A percentile compares a stretch with the other conserved stretches of the same genome.
Conservation (phyloP, 2,329 filamentous ascomycete genomes). For the Fusarium sterilihyphosum region DNA sequence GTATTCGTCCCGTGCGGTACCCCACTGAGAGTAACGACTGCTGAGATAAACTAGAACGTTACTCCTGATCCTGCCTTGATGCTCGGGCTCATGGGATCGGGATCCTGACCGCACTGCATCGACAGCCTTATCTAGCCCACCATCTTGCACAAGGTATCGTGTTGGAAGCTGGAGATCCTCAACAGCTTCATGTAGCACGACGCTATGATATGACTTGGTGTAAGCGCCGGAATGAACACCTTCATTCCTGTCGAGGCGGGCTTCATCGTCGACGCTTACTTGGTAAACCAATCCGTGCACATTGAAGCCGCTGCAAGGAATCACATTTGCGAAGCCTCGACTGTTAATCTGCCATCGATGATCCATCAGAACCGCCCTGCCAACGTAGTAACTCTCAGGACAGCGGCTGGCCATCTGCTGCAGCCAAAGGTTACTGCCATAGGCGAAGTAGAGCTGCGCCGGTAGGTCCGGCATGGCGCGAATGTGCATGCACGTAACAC, state of each 20-base stretch:
- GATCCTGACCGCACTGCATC: background rate
- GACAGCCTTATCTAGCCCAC: background rate
- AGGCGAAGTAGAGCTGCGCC: background rate
- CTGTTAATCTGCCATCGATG: background rate
- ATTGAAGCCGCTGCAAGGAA: background rate
- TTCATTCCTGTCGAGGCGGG: background rate
- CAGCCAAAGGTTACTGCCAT: background rate
- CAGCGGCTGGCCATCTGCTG: background rate
- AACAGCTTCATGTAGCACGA: background rate
- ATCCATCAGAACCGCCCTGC: background rate
- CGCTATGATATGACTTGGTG: background rate
- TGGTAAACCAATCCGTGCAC: background rate
- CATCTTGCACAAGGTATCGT: background rate
- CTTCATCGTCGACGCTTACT: background rate
- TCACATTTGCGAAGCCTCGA: background rate
- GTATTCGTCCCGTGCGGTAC: background rate
- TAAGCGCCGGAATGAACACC: background rate
- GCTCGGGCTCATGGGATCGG: background rate
- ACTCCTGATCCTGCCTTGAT: background rate
- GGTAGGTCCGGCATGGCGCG: background rate
- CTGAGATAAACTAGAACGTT: background rate
- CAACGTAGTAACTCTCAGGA: background rate
- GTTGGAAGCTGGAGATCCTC: background rate
- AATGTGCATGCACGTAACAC: background rate
- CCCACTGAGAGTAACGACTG: background rate